Evolutionary conservation across 306 rosid genomes (phyloP), one percentile per base, ranked within the genome.

Genomic region (Cotoneaster glaucophyllus): DNA sequence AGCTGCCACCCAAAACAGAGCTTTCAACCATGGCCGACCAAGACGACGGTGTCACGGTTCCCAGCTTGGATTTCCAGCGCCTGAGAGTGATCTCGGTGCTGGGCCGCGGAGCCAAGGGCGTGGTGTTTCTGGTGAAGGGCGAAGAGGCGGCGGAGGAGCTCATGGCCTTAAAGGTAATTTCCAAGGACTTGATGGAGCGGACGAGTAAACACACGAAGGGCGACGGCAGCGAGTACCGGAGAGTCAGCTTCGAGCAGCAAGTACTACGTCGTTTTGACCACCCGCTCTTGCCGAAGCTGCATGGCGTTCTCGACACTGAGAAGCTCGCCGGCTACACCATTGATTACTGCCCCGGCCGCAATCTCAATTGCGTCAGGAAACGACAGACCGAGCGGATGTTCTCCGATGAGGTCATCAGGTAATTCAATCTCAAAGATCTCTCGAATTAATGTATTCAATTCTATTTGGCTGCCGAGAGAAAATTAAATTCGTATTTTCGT

Each of bases 51-150:
- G 43, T 11, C 69, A 10, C 15, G 39, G 28, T 65, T 1, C 70
- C 83, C 1, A 54, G 80, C 10, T 67, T 92, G 24, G 85, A 91
- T 73, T 81, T 90, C 28, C 65, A 64, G 17, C 77, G 86, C 11
- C 79, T 95, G 1, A 81, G 76, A 70, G 91, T 89, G 4, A 64
- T 89, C 18, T 82, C 92, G 1, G 93, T 93, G 24, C 88, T 95
- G 34, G 98, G 98, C n/a, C 95, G 97, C 11, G 98, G 98, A 9
- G 98, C 97, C 31, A 90, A 92, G 69, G 98, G 98, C 19, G 93
- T 95, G 11, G 98, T 95, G 61, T 95, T 95, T 64, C 84, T 86
- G 0, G 89, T 90, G n/a, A 66, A 61, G 45, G 71, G 72, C 32
- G 79, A 50, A 4, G 78, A n/a, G 4, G 44, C 41, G 70, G 75